Evolutionary conservation across 805 yeast species (phyloP).

Genomic region (Candida pseudoglaebosa): DNA sequence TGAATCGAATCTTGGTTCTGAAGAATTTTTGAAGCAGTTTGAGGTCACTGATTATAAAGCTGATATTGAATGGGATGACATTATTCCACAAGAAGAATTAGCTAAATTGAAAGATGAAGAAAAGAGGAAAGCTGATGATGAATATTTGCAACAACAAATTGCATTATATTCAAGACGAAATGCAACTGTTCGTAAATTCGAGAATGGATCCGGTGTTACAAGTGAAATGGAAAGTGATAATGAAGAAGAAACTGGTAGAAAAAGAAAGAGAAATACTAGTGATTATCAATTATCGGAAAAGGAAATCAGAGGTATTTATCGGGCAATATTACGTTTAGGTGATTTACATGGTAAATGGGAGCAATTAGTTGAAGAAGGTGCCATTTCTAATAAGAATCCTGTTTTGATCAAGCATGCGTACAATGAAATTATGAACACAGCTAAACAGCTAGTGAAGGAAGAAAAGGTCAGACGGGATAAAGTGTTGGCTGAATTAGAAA

Average conservation of each 20-base stretch:
- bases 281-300: constrained; percentile 67
- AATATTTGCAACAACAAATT: constrained; percentile 81
- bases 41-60: constrained; percentile 99
- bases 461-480: constrained; percentile 63
- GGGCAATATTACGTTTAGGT: constrained; percentile 78
- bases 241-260: constrained; percentile 19
- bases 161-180: constrained; percentile 81
- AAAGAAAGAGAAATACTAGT: constrained; percentile 31
- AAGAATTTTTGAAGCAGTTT: constrained; percentile 93
- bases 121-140: constrained; percentile 79
- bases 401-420: constrained; percentile 72
- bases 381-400: constrained; percentile 79
- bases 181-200: constrained; percentile 62
- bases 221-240: constrained; percentile 37
- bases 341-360: constrained; percentile 76
- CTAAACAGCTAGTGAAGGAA: constrained; percentile 56
- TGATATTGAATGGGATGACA: constrained; percentile 98
- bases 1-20: constrained; percentile 97
- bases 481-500: constrained; percentile 55
- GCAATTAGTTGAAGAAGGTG: constrained; percentile 83
- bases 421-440: constrained; percentile 60
- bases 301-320: constrained; percentile 81
- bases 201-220: constrained; percentile 27
- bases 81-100: constrained; percentile 92
- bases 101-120: constrained; percentile 88